A percentile compares a stretch with the other conserved stretches of the same genome.
Conservation (phyloP, 805 yeast genomes). For the Candida orba region DNA sequence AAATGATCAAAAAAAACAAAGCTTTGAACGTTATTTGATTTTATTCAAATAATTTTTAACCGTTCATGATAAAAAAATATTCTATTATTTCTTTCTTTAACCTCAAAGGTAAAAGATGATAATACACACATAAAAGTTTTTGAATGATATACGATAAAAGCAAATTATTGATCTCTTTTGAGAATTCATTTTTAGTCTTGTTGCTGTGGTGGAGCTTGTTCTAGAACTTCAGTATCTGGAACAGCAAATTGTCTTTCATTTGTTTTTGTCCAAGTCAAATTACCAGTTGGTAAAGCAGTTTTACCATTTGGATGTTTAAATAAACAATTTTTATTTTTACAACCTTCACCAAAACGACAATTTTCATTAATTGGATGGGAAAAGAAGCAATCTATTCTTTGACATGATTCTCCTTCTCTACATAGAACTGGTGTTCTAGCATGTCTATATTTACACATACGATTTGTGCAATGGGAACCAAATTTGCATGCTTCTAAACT, state of each 20-base stretch:
- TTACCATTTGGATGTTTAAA: slow-evolving; percentile 82
- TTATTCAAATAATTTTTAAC: not conserved
- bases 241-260: slow-evolving; percentile 69
- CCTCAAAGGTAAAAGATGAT: not conserved
- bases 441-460: slow-evolving; percentile 77
- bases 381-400: slow-evolving; percentile 74
- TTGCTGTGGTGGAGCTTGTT: slow-evolving; percentile 47
- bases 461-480: slow-evolving; percentile 69
- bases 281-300: slow-evolving; percentile 15
- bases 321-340: slow-evolving; percentile 65
- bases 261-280: slow-evolving; percentile 31
- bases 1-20: not conserved
- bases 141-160: not conserved
- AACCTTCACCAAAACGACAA: slow-evolving; percentile 73
- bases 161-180: not conserved
- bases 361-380: slow-evolving; percentile 74
- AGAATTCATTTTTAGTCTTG: too few species aligned
- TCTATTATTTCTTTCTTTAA: not conserved
- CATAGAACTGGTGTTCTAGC: slow-evolving; percentile 69
- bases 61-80: not conserved
- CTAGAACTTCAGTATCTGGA: slow-evolving; percentile 66
- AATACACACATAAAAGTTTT: not conserved
- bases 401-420: slow-evolving; percentile 75
- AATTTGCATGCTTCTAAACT: slow-evolving; percentile 79
- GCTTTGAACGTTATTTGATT: not conserved